Evolutionary conservation across 805 yeast genomes (phyloP), one percentile per base, ranked within the genome.

Genomic region (Nematodospora valgi): DNA sequence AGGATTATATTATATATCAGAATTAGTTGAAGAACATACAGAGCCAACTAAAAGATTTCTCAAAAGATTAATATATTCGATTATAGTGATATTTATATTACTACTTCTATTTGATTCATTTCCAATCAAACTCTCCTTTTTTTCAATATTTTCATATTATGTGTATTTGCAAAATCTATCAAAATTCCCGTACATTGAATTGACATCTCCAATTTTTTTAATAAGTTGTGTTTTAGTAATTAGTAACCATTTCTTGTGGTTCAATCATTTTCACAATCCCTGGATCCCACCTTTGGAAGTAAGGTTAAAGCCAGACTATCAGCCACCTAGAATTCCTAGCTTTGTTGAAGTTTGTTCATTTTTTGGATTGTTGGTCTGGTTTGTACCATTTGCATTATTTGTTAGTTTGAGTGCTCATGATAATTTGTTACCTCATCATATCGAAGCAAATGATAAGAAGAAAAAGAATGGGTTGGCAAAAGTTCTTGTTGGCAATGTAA

Each of bases 341-440:
- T 91, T 91, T 52, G 70, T 88, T 1, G 96, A 93, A 54, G 86
- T 93, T 4, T 86, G 96, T n/a, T 83, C 96, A 3, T 93, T 93
- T 58, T 89, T 93, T 54, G 98, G 96, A 1, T 62, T 93, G 27
- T 81, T 93, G 49, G 80, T 93, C 13, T 93, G 98, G 98, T 72
- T 91, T 40, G 76, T 93, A 19, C 98, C 98, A 22, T 87, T 93
- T 57, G 81, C 96, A 4, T 68, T 93, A 38, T 91, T 93, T 58
- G 91, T 93, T 12, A 82, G 95, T 20, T 68, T 93, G 40, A 85
- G 94, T 54, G 97, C 97, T 1, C 85, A 86, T 43, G 98, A 93
- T 52, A 83, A 86, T 51, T 78, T 84, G 13, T 70, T 93, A 28
- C 98, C 98, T 6, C 69, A 62, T 41, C 67, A 65, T 39, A 38